phyloP scores from a whole-genome alignment of 495 filamentous ascomycete species.

The Hypomontagnella monticulosa region DNA sequence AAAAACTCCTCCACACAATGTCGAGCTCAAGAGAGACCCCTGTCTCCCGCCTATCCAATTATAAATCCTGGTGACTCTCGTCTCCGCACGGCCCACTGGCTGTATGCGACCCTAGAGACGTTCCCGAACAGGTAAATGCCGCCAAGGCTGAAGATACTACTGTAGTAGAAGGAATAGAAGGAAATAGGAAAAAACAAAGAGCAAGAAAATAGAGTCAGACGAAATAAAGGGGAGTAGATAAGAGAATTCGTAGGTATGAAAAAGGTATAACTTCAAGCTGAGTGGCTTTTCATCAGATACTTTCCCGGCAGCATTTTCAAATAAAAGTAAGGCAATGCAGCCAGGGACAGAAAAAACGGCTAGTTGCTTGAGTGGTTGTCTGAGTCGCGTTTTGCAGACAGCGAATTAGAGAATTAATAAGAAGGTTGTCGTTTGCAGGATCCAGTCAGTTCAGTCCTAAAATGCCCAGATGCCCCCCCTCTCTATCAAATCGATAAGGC shows the following conservation, averaged over 20 bases:
- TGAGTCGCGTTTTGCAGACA: too few relatives aligned
- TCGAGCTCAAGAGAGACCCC: conserved; percentile 34
- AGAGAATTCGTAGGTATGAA: too few relatives aligned
- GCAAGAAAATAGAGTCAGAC: background rate
- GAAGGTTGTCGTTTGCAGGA: background rate
- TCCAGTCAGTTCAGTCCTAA: background rate
- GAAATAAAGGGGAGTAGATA: background rate
- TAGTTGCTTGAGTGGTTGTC: too few relatives aligned
- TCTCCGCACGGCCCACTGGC: conserved; percentile 33
- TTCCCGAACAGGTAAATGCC: conserved; percentile 23
- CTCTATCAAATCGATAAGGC: conserved; percentile 32
- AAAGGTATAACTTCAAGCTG: too few relatives aligned
- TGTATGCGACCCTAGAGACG: conserved; percentile 22
- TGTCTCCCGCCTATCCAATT: conserved; percentile 40
- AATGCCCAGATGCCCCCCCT: background rate
- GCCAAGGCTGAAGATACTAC: conserved; percentile 18
- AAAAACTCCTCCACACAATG: conserved; percentile 39
- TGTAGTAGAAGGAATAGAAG: conserved; percentile 3
- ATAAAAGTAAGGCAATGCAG: too few relatives aligned
- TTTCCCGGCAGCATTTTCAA: too few relatives aligned
- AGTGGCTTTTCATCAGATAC: too few relatives aligned
- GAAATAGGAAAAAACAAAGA: conserved; percentile 5
- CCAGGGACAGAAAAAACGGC: too few relatives aligned
- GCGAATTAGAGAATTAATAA: too few relatives aligned
- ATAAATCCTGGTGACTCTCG: conserved; percentile 28